These are phyloP conservation scores for Botryotinia narcissicola DNA, from an alignment of 2,329 filamentous ascomycete genomes.

Conservation along the genomic window DNA sequence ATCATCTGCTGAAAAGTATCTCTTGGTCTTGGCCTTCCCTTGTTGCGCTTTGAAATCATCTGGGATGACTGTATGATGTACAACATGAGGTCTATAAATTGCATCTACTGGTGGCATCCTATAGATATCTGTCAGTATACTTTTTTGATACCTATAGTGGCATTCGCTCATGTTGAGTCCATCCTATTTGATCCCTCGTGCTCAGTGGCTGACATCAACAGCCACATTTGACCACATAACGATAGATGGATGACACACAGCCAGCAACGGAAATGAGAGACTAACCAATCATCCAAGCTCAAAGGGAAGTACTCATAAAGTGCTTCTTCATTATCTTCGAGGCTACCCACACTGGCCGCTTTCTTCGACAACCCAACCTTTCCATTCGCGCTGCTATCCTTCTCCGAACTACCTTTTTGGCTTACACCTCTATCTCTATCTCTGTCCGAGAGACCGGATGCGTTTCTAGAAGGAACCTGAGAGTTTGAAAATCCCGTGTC, in stretches of 20 bases:
- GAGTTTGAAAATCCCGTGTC: slow-evolving; percentile 24
- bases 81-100: slow-evolving; percentile 86
- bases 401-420: slow-evolving; percentile 20
- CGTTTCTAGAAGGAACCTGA: slow-evolving; percentile 6
- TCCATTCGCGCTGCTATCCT: slow-evolving; percentile 40
- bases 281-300: slow-evolving; percentile 79
- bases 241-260: not conserved
- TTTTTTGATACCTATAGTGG: not conserved
- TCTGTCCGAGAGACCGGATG: slow-evolving; percentile 12
- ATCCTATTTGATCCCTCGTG: not conserved
- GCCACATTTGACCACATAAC: too few species aligned
- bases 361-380: slow-evolving; percentile 33
- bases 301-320: slow-evolving; percentile 95
- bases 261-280: slow-evolving; percentile 24
- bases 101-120: slow-evolving; percentile 83
- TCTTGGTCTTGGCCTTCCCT: slow-evolving; percentile 63
- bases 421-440: slow-evolving; percentile 3
- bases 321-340: slow-evolving; percentile 75
- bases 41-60: slow-evolving; percentile 69
- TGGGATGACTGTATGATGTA: slow-evolving; percentile 78
- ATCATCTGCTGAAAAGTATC: slow-evolving; percentile 67
- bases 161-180: not conserved
- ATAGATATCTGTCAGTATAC: slow-evolving; percentile 31
- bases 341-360: slow-evolving; percentile 48
- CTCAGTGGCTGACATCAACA: not conserved